phyloP scores from a whole-genome alignment of 1,139 yeast species.

The Pichia inconspicua region DNA sequence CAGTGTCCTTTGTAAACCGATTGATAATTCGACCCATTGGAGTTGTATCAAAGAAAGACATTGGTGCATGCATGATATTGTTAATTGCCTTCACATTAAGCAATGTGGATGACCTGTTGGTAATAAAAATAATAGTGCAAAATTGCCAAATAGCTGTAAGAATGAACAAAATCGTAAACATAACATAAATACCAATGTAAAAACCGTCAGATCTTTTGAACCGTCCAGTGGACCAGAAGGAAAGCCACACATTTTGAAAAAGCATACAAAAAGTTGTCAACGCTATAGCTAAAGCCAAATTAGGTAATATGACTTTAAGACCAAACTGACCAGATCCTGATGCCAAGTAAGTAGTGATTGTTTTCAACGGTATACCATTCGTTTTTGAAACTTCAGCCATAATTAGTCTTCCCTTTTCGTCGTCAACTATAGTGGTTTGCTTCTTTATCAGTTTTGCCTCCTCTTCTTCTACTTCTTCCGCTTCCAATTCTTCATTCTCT shows the following conservation, averaged over 20 bases:
- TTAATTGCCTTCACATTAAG: slow-evolving; percentile 38
- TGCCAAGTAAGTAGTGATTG: slow-evolving; percentile 44
- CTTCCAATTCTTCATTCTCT: slow-evolving; percentile 23
- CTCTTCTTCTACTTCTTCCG: slow-evolving; percentile 17
- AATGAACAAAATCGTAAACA: slow-evolving; percentile 36
- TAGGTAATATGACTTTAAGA: slow-evolving; percentile 33
- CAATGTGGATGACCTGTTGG: slow-evolving; percentile 40
- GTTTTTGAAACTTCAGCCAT: slow-evolving; percentile 29
- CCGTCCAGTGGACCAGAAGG: slow-evolving; percentile 42
- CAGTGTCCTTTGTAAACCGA: slow-evolving; percentile 57
- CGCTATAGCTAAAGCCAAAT: slow-evolving; percentile 31
- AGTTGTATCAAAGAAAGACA: slow-evolving; percentile 52
- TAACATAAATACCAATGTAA: slow-evolving; percentile 41
- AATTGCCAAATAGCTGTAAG: slow-evolving; percentile 30
- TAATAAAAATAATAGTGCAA: slow-evolving; percentile 33
- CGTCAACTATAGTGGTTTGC: slow-evolving; percentile 20
- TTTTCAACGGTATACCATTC: slow-evolving; percentile 39
- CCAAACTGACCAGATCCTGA: slow-evolving; percentile 51
- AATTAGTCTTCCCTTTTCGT: slow-evolving; percentile 28
- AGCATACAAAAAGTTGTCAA: slow-evolving; percentile 36
- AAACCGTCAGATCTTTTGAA: slow-evolving; percentile 33
- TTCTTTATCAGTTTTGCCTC: slow-evolving; percentile 21
- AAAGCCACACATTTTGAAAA: slow-evolving; percentile 45
- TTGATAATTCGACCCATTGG: slow-evolving; percentile 55
- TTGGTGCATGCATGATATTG: slow-evolving; percentile 43